Conservation (phyloP, 345 rosid species). For the Anacardium occidentale region DNA sequence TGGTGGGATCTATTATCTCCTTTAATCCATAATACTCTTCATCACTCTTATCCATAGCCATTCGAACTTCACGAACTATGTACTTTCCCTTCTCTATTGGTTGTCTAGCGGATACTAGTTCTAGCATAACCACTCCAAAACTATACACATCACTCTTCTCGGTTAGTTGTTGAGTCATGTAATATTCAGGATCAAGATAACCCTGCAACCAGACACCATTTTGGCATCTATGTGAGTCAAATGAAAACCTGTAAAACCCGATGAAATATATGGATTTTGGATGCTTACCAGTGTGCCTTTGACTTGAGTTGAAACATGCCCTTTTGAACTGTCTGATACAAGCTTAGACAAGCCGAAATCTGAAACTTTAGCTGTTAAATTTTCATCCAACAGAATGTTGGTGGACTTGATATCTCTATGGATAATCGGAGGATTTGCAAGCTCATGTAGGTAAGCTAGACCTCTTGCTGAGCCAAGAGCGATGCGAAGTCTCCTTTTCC, state of each 20-base stretch:
- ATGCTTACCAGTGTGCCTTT: not conserved
- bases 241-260: too few species aligned
- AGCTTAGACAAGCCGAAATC: not conserved
- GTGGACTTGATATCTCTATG: not conserved
- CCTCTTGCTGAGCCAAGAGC: not conserved
- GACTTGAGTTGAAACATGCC: not conserved
- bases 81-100: not conserved
- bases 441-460: not conserved
- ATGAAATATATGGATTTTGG: not conserved
- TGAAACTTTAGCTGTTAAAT: not conserved
- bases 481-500: not conserved
- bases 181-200: constrained; percentile 15
- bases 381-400: not conserved
- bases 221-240: too few species aligned
- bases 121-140: constrained; percentile 10
- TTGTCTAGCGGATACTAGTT: not conserved
- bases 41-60: not conserved
- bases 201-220: not conserved
- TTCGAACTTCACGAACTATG: not conserved
- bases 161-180: not conserved
- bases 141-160: constrained; percentile 17
- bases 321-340: not conserved
- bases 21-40: constrained; percentile 27
- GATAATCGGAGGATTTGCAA: not conserved
- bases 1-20: constrained; percentile 29